Base-by-base conservation (phyloP, 2,329 filamentous ascomycete genomes). In the Anisogramma anomala region DNA sequence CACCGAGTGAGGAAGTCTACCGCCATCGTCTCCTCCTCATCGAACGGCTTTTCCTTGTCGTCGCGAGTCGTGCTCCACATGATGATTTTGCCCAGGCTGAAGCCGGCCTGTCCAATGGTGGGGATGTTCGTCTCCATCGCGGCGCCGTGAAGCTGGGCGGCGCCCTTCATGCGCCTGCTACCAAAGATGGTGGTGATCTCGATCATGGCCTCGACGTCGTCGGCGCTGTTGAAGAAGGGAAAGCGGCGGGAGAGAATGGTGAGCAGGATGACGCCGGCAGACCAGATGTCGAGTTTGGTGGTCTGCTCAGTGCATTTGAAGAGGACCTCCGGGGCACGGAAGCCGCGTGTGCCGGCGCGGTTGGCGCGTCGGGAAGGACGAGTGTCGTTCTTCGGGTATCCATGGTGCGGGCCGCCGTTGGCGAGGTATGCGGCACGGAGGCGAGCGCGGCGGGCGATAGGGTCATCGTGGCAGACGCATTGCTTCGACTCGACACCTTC, bases 161-260 rank as follows among this genome's bases (percentile, higher is more conserved):
- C 84, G 25, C 75, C 68, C 55, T 82, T 84, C 89, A 98, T 96
- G 44, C 80, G 78, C 56, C 75, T 79, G 31, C 72, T 72, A 36
- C 91, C 91, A 58, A 96, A 95, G 46, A 98, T 94, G 44, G 86
- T 94, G 26, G 88, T 84, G 50, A 98, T 93, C 61, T 98, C 91
- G 51, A 98, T 89, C 73, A 95, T 82, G 38, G 91, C 91, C 56
- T 98, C 91, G 35, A 98, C 83, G 54, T 98, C 91, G 58, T 98
- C 91, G n/a, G 87, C 82, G 33, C 85, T 94, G 63, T 98, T 95
- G 71, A 98, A 98, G 63, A 98, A 98, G 1, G 91, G 91, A 54
- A 98, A 98, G 3, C 91, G 79, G 42, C 83, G 82, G 30, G 84
- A 89, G 11, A 98, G 69, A 48, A 98, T 82, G 1, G 91, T 98